Base-by-base conservation (phyloP, 768 basidiomycete species). In the Glaciozyma antarctica region DNA sequence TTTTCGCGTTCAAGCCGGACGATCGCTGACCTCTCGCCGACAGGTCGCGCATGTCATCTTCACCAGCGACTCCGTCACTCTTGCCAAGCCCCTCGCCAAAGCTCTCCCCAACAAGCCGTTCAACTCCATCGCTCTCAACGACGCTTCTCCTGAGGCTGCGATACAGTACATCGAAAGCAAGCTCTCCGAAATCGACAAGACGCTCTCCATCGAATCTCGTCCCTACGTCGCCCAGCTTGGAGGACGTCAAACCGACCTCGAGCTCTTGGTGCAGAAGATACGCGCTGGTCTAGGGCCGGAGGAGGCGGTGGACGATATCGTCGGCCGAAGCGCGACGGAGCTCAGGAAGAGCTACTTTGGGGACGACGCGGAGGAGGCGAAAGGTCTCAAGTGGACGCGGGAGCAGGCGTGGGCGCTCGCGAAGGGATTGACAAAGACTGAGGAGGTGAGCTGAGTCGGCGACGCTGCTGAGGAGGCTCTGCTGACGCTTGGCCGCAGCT, bases 41-140 rank as follows among this genome's bases (percentile, higher is more conserved):
- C 66, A 91, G 88, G 79, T 90, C 63, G 94, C 94, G 0, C 93
- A 98, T 76, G 90, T 95, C 54, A 80, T 99, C 56, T 84, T 98
- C 43, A 78, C 92, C 52, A 89, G 89, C 71, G 90, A 98, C 74
- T 91, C 90, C 70, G 83, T 88, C 32, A 90, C 91, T 72, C 87
- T 93, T 63, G 80, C 84, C 1, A 95, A 90, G 74, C 80, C 82
- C n/a, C 78, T 98, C 10, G 84, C 89, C 0, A 87, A 86, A 80
- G 92, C 89, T 7, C 80, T 97, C 5, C 88, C 88, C 0, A 83
- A 88, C 2, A 91, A 87, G 75, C 87, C 94, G 3, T 79, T 97
- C 26, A 85, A 84, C 68, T 78, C 83, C 3, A 85, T 98, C 64
- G 81, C 85, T 3, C 78, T 98, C 21, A 85, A 84, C 24, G 95